A percentile compares a stretch with the other conserved stretches of the same genome.
These are phyloP conservation scores for Boletellus sp. DNA, from an alignment of 1,284 basidiomycete genomes.

Conservation along the genomic window DNA sequence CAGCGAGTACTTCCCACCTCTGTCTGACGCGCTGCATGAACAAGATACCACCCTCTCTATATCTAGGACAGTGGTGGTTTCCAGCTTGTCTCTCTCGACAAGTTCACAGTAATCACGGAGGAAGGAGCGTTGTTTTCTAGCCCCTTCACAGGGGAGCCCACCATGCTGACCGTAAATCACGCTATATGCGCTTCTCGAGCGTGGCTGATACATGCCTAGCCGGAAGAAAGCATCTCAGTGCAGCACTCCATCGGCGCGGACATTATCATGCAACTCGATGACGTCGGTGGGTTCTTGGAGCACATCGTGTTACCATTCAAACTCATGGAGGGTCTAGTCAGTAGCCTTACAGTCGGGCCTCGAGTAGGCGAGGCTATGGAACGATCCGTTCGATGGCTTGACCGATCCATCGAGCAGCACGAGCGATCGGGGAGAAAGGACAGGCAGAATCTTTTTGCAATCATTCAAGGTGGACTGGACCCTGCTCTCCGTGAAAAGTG, in stretches of 20 bases:
- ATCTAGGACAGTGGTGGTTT: slow-evolving; percentile 80
- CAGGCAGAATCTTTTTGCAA: slow-evolving; percentile 80
- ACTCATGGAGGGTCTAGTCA: slow-evolving; percentile 43
- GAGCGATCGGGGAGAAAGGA: slow-evolving; percentile 57
- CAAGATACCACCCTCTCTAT: neutral
- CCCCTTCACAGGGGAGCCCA: slow-evolving; percentile 78
- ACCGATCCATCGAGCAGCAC: slow-evolving; percentile 77
- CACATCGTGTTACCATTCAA: neutral
- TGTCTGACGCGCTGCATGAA: slow-evolving; percentile 3
- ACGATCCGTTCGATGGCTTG: slow-evolving; percentile 79
- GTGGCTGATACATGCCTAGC: slow-evolving; percentile 42
- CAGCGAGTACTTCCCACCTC: slow-evolving; percentile 43
- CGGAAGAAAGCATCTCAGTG: slow-evolving; percentile 81
- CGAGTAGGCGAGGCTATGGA: slow-evolving; percentile 82
- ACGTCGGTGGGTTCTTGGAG: slow-evolving; percentile 61
- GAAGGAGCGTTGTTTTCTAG: slow-evolving; percentile 80
- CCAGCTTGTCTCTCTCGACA: slow-evolving; percentile 79
- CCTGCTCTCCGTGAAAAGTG: slow-evolving; percentile 66
- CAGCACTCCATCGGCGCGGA: slow-evolving; percentile 85
- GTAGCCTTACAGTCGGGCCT: slow-evolving; percentile 69
- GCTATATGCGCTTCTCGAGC: neutral
- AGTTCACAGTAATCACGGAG: slow-evolving; percentile 81
- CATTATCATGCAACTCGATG: slow-evolving; percentile 89
- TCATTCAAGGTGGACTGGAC: slow-evolving; percentile 82
- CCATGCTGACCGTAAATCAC: slow-evolving; percentile 72